These are phyloP conservation scores for Phalaenopsis equestris DNA, from an alignment of 106 monocot genomes.

Conservation along the genomic window DNA sequence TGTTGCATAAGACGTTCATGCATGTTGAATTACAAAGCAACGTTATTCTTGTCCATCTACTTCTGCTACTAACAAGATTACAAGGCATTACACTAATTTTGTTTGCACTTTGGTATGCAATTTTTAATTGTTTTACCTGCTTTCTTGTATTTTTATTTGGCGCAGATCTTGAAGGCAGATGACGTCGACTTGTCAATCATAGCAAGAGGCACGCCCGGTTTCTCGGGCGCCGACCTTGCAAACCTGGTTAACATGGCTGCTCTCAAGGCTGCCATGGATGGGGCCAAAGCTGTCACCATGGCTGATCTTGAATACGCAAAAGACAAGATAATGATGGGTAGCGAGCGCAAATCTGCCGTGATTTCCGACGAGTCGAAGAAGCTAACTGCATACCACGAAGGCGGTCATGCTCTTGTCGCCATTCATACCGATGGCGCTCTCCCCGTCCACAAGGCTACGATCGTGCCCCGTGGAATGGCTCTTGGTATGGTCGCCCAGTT, in stretches of 20 bases:
- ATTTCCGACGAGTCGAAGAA: constrained; percentile 77
- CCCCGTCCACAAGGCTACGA: constrained; percentile 93
- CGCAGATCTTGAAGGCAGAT: constrained; percentile 78
- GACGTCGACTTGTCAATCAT: constrained; percentile 88
- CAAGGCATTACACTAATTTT: too few species aligned
- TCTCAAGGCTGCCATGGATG: constrained; percentile 97
- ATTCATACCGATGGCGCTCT: constrained; percentile 86
- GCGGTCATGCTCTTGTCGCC: constrained; percentile 95
- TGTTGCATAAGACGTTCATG: too few species aligned
- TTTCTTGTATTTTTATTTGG: neutral
- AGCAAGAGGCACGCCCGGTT: constrained; percentile 90
- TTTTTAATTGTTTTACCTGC: too few species aligned
- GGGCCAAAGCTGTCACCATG: constrained; percentile 84
- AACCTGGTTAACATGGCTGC: constrained; percentile 95
- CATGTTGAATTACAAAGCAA: too few species aligned
- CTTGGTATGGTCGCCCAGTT: constrained; percentile 93
- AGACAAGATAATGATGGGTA: constrained; percentile 99
- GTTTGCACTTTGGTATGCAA: too few species aligned
- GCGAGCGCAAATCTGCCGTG: constrained; percentile 91
- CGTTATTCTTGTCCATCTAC: too few species aligned
- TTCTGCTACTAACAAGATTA: too few species aligned
- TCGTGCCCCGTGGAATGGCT: constrained; percentile 84
- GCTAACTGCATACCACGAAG: constrained; percentile 89
- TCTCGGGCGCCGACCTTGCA: constrained; percentile 97
- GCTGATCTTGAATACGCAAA: constrained; percentile 89